phyloP scores from a whole-genome alignment of 2,329 filamentous ascomycete genomes.

The Berkeleyomyces rouxiae region DNA sequence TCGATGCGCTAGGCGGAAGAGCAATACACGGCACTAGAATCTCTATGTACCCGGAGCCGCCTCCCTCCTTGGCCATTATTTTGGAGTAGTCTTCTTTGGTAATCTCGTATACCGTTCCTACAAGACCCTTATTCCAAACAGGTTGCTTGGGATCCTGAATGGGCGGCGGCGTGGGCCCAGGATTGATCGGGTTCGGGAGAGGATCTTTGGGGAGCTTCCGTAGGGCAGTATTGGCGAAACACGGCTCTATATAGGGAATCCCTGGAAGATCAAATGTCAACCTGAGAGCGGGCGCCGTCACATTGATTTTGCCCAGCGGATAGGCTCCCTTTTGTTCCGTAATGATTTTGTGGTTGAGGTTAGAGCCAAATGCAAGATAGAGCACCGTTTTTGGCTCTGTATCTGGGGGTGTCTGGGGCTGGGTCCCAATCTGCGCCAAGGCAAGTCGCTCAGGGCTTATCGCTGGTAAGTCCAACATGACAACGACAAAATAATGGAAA shows the following conservation, averaged over 20 bases:
- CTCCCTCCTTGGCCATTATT: conserved; percentile 84
- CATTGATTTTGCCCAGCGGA: conserved; percentile 66
- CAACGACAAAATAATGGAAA: not conserved
- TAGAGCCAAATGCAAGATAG: conserved; percentile 85
- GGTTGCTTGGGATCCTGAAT: conserved; percentile 14
- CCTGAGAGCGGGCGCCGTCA: conserved; percentile 59
- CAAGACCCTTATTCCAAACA: conserved; percentile 61
- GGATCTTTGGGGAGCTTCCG: conserved; percentile 33
- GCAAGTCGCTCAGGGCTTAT: conserved; percentile 26
- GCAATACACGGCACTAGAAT: conserved; percentile 63
- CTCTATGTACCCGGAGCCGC: conserved; percentile 70
- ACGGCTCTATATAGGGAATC: conserved; percentile 74
- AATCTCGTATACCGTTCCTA: conserved; percentile 93
- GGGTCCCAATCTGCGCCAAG: conserved; percentile 16
- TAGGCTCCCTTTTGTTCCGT: conserved; percentile 59
- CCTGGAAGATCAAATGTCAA: conserved; percentile 78
- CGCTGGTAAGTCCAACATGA: conserved; percentile 2
- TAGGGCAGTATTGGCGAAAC: conserved; percentile 67
- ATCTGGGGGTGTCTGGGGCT: conserved; percentile 16
- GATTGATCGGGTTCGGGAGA: conserved; percentile 18
- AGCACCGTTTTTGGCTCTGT: conserved; percentile 36
- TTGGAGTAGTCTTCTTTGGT: conserved; percentile 64
- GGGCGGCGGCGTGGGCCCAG: conserved; percentile 9
- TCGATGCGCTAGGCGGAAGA: conserved; percentile 39
- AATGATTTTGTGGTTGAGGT: conserved; percentile 68